Base-by-base conservation (phyloP, 2,329 filamentous ascomycete genomes). In the Gyromitra esculenta region DNA sequence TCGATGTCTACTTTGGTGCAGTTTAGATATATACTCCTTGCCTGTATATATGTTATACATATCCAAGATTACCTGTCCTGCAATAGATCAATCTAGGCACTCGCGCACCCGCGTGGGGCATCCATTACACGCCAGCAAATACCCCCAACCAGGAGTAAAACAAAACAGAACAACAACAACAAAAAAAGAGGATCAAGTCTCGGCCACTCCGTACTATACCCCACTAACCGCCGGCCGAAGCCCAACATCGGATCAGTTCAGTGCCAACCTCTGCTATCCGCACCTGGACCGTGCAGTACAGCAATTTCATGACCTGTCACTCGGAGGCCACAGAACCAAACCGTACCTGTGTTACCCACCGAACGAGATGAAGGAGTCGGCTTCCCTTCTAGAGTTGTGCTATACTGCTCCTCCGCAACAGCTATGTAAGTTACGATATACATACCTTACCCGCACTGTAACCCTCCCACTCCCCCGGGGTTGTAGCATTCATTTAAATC, bases 241-340 rank as follows among this genome's bases (percentile, higher is more conserved):
- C 21, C 18, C 52, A 48, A 18, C 6, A 50, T 11, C n/a, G n/a
- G 8, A 52, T 21, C 18, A 21, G 18, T 21, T 21, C 18, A 21
- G 18, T 21, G 18, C 18, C 18, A 21, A 21, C 18, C 25, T 31
- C 25, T 3, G 4, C 25, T 2, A 31, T 31, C 25, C 25, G 25
- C 4, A 31, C 2, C 25, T 31, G 25, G 2, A 31, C 25, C 25
- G 25, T 31, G 25, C 25, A 3, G 25, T 31, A 4, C 25, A 3
- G 25, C 25, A 45, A 68, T 74, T 56, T 74, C 71, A 74, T 69
- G 15, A 66, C 64, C 48, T 74, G 64, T 74, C 71, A 74, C 71
- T 74, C 71, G 71, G 37, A 68, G 21, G 18, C 11, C 21, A 11
- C 6, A 21, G 4, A 13, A 21, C 31, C 9, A 18, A 15, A 52